Evolutionary conservation across 2,329 filamentous ascomycete species (phyloP).

Genomic region (Alternaria brassicicola): DNA sequence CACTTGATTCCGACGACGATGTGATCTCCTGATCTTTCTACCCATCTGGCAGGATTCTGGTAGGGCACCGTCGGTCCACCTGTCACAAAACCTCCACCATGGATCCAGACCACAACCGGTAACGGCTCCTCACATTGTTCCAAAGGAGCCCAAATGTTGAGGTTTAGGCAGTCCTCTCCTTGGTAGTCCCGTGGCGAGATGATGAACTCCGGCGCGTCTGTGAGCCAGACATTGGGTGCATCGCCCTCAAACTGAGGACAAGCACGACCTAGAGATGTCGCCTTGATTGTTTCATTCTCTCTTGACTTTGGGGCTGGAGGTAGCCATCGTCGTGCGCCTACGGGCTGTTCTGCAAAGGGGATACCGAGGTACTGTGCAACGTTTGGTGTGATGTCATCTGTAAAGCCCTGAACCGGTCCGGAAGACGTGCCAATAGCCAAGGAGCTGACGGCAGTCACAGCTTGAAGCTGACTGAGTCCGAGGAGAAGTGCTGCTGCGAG

Average conservation of each 20-base stretch:
- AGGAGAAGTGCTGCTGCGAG: conserved; percentile 4
- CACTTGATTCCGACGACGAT: conserved; percentile 45
- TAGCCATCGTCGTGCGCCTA: conserved; percentile 42
- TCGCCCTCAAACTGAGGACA: conserved; percentile 36
- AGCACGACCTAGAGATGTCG: conserved; percentile 34
- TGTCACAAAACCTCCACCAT: conserved; percentile 55
- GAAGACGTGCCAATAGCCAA: conserved; percentile 35
- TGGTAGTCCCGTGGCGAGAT: conserved; percentile 26
- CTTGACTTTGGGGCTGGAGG: conserved; percentile 34
- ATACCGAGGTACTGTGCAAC: conserved; percentile 50
- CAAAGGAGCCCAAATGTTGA: conserved; percentile 55
- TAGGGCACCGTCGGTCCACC: conserved; percentile 55
- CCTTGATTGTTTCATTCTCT: conserved; percentile 29
- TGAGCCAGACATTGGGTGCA: conserved; percentile 27
- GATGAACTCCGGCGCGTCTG: conserved; percentile 34
- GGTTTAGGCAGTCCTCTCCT: conserved; percentile 55
- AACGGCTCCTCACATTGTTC: conserved; percentile 24
- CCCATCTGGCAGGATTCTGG: conserved; percentile 34
- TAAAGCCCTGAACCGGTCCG: conserved; percentile 40
- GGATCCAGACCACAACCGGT: conserved; percentile 56
- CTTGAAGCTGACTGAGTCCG: conserved; percentile 7
- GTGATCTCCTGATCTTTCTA: conserved; percentile 45
- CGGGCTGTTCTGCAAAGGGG: conserved; percentile 47
- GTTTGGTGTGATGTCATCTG: conserved; percentile 43
- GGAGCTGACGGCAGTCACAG: conserved; percentile 19